Conservation (phyloP, 83 land plant genomes). For the Picea mariana region DNA sequence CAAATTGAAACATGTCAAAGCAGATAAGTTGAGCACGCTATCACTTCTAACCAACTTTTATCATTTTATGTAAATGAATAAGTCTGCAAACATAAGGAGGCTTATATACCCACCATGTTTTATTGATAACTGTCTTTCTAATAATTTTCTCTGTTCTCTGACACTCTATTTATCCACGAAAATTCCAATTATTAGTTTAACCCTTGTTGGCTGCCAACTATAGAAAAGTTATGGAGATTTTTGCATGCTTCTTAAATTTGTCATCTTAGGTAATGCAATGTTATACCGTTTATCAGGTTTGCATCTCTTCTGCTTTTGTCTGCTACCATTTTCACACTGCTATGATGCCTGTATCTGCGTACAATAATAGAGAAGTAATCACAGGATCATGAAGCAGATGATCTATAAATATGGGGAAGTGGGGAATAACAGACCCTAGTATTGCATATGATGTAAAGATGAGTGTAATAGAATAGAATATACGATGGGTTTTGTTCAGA, state of each 20-base stretch:
- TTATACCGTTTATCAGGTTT: not conserved
- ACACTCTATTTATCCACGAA: not conserved
- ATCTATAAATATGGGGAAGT: not conserved
- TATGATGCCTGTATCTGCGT: not conserved
- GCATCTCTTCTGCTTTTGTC: not conserved
- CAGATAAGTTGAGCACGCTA: not conserved
- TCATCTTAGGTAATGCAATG: not conserved
- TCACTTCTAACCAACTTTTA: not conserved
- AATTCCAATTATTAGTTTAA: not conserved
- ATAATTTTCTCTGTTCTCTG: not conserved
- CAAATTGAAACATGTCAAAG: not conserved
- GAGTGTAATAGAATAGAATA: not conserved
- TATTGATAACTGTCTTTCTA: not conserved
- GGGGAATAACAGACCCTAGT: not conserved
- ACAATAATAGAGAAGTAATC: not conserved
- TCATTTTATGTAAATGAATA: not conserved
- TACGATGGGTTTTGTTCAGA: not conserved
- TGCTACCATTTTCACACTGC: not conserved
- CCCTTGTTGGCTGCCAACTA: not conserved
- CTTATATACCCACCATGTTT: not conserved
- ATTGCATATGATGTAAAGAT: not conserved
- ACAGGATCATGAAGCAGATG: not conserved
- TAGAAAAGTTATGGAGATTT: not conserved
- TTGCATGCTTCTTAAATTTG: not conserved
- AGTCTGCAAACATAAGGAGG: not conserved